phyloP scores from a whole-genome alignment of 1,139 yeast genomes.

The Sporopachydermia cereana region DNA sequence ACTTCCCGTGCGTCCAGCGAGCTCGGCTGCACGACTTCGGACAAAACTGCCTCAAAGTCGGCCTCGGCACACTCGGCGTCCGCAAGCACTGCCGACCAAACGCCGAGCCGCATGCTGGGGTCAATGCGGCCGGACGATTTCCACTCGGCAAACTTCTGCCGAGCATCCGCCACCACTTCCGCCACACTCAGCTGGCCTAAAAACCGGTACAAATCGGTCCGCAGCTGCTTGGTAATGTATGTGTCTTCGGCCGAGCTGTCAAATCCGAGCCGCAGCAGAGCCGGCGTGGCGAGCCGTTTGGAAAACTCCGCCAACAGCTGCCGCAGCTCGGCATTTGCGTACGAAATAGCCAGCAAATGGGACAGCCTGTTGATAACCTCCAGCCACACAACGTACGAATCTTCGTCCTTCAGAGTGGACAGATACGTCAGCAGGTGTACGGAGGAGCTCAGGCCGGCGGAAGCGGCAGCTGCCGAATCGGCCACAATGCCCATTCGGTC shows the following conservation, averaged over 20 bases:
- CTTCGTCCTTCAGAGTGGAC: slow-evolving; percentile 34
- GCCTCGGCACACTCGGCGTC: slow-evolving; percentile 28
- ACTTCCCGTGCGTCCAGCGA: slow-evolving; percentile 59
- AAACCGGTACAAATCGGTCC: slow-evolving; percentile 37
- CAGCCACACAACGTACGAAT: slow-evolving; percentile 55
- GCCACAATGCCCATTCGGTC: slow-evolving; percentile 62
- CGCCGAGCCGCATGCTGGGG: slow-evolving; percentile 45
- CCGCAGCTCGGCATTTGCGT: slow-evolving; percentile 32
- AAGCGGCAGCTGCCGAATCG: slow-evolving; percentile 48
- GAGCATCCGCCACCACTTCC: slow-evolving; percentile 38
- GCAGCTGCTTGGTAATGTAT: slow-evolving; percentile 39
- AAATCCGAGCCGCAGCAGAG: slow-evolving; percentile 30
- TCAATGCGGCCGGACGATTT: slow-evolving; percentile 29
- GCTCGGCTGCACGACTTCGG: slow-evolving; percentile 43
- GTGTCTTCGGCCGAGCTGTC: slow-evolving; percentile 25
- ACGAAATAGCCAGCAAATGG: slow-evolving; percentile 35
- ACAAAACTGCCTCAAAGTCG: slow-evolving; percentile 36
- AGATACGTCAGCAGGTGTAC: slow-evolving; percentile 38
- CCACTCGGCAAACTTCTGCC: slow-evolving; percentile 30
- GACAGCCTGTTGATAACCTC: slow-evolving; percentile 39
- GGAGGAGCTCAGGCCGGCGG: slow-evolving; percentile 45
- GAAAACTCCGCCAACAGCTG: slow-evolving; percentile 31
- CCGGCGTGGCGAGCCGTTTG: slow-evolving; percentile 31
- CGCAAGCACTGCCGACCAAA: slow-evolving; percentile 40
- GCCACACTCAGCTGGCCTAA: slow-evolving; percentile 42